A percentile compares a stretch with the other conserved stretches of the same genome.
These are phyloP conservation scores for Chaetomium olivaceum DNA, from an alignment of 2,329 filamentous ascomycete genomes.

Conservation along the genomic window DNA sequence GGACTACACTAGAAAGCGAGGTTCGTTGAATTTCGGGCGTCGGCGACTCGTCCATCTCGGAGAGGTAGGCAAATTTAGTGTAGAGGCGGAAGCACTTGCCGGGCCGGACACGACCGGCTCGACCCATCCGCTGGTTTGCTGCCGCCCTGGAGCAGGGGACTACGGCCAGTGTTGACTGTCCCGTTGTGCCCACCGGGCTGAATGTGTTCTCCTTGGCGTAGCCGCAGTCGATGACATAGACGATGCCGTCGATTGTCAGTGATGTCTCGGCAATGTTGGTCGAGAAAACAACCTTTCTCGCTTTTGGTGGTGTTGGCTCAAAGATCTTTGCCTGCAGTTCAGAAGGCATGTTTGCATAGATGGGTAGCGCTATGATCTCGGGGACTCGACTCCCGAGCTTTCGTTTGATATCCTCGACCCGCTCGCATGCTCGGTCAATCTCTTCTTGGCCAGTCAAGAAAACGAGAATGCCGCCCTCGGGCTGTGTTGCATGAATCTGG, in stretches of 20 bases:
- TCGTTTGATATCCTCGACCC: conserved; percentile 79
- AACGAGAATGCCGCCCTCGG: conserved; percentile 84
- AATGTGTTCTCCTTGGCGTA: conserved; percentile 96
- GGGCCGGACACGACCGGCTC: conserved; percentile 86
- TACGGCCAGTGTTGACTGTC: conserved; percentile 89
- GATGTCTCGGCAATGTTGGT: conserved; percentile 98
- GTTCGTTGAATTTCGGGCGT: conserved; percentile 92
- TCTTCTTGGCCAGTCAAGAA: conserved; percentile 97
- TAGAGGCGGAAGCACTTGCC: conserved; percentile 94
- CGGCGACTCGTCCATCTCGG: conserved; percentile 89
- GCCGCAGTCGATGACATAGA: conserved; percentile 93
- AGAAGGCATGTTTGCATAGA: conserved; percentile 90
- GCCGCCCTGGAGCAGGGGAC: conserved; percentile 90
- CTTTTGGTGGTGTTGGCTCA: conserved; percentile 81
- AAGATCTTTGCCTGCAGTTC: conserved; percentile 94
- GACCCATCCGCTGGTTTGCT: conserved; percentile 88
- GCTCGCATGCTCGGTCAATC: conserved; percentile 83
- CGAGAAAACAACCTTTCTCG: conserved; percentile 87
- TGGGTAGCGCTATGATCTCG: conserved; percentile 86
- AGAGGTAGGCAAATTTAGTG: conserved; percentile 90
- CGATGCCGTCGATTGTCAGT: conserved; percentile 92
- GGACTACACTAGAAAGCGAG: conserved; percentile 79
- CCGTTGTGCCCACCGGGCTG: conserved; percentile 71
- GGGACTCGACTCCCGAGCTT: conserved; percentile 84
- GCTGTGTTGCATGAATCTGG: conserved; percentile 88